Evolutionary conservation across 2,329 filamentous ascomycete species (phyloP).

Genomic region (Clarireedia sp.): DNA sequence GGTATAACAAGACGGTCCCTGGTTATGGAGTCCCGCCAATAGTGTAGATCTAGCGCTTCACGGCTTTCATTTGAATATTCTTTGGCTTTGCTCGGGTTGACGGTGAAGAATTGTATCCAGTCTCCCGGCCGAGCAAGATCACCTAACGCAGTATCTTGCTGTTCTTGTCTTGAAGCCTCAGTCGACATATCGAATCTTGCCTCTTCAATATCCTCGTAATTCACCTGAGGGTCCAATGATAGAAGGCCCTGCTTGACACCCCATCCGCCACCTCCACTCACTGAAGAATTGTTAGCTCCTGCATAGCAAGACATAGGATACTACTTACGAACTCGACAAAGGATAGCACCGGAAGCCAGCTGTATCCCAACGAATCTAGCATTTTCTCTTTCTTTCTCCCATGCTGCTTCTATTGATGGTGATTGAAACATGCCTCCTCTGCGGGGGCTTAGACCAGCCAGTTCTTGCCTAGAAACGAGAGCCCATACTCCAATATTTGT

Average conservation of each 20-base stretch:
- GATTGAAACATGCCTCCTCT: background rate
- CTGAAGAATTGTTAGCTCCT: conserved; percentile 29
- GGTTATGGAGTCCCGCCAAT: background rate
- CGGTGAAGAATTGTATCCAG: conserved; percentile 57
- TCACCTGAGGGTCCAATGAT: conserved; percentile 64
- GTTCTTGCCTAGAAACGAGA: conserved; percentile 47
- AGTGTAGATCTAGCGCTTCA: background rate
- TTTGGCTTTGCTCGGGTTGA: conserved; percentile 16
- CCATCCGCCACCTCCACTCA: conserved; percentile 81
- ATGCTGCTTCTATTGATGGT: background rate
- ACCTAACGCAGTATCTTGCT: conserved; percentile 34
- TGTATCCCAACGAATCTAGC: conserved; percentile 17
- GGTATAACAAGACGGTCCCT: background rate
- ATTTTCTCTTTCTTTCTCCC: background rate
- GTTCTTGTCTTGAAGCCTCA: conserved; percentile 23
- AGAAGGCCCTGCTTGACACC: conserved; percentile 71
- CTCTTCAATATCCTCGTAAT: conserved; percentile 41
- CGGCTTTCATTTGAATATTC: background rate
- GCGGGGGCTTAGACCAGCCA: background rate
- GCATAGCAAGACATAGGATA: background rate
- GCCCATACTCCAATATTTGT: conserved; percentile 63
- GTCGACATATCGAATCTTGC: conserved; percentile 43
- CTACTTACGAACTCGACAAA: conserved; percentile 28
- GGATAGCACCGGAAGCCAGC: conserved; percentile 18
- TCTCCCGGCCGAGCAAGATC: conserved; percentile 57